Base-by-base conservation (phyloP, 2,329 filamentous ascomycete genomes). In the Pseudocercospora eumusae region DNA sequence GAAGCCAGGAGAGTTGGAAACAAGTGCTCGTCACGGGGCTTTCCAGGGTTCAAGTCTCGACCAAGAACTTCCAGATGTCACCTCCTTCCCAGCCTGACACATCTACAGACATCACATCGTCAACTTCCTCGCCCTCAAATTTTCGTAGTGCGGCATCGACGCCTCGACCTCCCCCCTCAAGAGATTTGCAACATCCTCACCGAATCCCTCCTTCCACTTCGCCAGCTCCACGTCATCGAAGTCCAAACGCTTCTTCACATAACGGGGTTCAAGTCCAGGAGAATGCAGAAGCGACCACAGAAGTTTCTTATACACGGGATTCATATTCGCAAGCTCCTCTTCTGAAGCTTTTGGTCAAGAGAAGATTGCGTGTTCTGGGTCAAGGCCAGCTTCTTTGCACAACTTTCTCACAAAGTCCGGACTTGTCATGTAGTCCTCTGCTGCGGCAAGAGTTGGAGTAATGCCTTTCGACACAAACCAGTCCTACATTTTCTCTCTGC, bases 131-230 rank as follows among this genome's bases (percentile, higher is more conserved):
- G 59, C 57, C 27, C 69, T 73, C 56, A 80, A 56, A 63, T 74
- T 78, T 63, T 76, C 73, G 67, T 79, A 80, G 57, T 78, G 75
- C 20, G 71, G 69, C 75, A 78, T 77, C 1, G 76, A 72, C 28
- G 69, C 69, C 15, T 58, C 59, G 10, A 70, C 68, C 52, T 63
- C 42, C 54, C 68, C 62, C 40, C 64, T 57, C n/a, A 69, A 60
- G 56, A 65, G 45, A 28, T 33, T 36, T 23, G 60, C 59, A 25
- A 44, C 44, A 25, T 67, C 62, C 9, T 63, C 63, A 4, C 64
- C 66, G 58, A 69, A 70, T 54, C 70, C 75, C 11, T 67, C 67
- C 56, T 66, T 71, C 78, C 78, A 80, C 20, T 59, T 55, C 59
- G 75, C 74, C 27, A 64, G 62, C 13, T 65, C 64, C 57, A 77